phyloP scores from a whole-genome alignment of 805 yeast genomes.

The Hanseniaspora hatyaiensis region DNA sequence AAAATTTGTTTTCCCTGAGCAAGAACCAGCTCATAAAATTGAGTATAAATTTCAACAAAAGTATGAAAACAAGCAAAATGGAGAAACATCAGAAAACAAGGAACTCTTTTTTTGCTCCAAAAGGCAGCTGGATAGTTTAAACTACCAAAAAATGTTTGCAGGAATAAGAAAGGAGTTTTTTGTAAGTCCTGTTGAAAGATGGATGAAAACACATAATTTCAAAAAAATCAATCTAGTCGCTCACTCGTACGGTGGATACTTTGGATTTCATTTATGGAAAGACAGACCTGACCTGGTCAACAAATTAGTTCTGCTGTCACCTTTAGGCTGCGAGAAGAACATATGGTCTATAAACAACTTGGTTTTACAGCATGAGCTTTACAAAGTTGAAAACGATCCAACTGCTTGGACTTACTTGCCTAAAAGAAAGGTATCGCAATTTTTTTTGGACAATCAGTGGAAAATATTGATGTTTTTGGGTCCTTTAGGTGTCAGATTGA shows the following conservation, averaged over 20 bases:
- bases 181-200: slow-evolving; percentile 46
- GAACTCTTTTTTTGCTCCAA: slow-evolving; percentile 35
- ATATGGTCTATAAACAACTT: slow-evolving; percentile 42
- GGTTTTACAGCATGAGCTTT: slow-evolving; percentile 17
- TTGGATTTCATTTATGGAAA: slow-evolving; percentile 52
- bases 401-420: slow-evolving; percentile 30
- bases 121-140: slow-evolving; percentile 25
- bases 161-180: slow-evolving; percentile 27
- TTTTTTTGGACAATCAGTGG: slow-evolving; percentile 33
- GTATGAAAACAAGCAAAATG: slow-evolving; percentile 19
- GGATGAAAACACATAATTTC: slow-evolving; percentile 44
- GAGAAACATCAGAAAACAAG: slow-evolving; percentile 20
- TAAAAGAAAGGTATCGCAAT: slow-evolving; percentile 26
- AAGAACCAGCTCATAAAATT: slow-evolving; percentile 15
- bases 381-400: slow-evolving; percentile 29
- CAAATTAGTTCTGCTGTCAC: slow-evolving; percentile 52
- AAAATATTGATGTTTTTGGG: slow-evolving; percentile 38
- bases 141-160: slow-evolving; percentile 3
- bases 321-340: slow-evolving; percentile 67
- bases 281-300: slow-evolving; percentile 40
- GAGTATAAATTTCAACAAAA: slow-evolving; percentile 15
- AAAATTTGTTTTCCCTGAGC: background rate
- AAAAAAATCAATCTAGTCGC: slow-evolving; percentile 51
- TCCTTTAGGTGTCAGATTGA: slow-evolving; percentile 32
- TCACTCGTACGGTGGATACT: slow-evolving; percentile 71